Conservation (phyloP, 179 eudicot genomes). For the Nepenthes alata region DNA sequence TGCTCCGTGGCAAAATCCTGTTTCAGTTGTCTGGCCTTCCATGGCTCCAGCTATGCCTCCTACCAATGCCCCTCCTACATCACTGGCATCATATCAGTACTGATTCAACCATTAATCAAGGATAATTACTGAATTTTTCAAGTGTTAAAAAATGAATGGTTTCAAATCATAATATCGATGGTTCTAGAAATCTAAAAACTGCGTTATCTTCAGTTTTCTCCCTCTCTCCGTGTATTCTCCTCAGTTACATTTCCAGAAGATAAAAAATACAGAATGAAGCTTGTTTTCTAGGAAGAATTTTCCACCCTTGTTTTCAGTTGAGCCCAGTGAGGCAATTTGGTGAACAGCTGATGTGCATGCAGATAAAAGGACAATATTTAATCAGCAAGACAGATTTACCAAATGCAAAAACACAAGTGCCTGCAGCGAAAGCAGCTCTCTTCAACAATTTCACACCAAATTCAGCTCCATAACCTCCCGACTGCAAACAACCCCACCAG, state of each 20-base stretch:
- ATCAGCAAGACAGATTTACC: conserved; percentile 22
- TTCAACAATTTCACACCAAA: conserved; percentile 18
- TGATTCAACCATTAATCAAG: not conserved
- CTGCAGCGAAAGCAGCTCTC: conserved; percentile 20
- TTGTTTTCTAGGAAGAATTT: not conserved
- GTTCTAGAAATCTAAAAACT: too few relatives aligned
- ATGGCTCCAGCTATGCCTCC: conserved; percentile 73
- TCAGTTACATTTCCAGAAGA: not conserved
- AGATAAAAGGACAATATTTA: not conserved
- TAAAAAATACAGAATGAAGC: not conserved
- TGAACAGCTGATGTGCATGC: conserved; percentile 3
- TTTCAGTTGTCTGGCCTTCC: conserved; percentile 87
- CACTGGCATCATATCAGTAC: not conserved
- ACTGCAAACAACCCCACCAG: conserved; percentile 14
- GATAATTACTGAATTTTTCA: not conserved
- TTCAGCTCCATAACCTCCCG: conserved; percentile 16
- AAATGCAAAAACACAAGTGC: conserved; percentile 37
- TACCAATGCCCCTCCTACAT: conserved; percentile 60
- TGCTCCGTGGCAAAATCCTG: conserved; percentile 68
- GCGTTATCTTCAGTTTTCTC: too few relatives aligned
- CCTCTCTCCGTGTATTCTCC: too few relatives aligned
- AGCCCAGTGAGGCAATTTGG: not conserved
- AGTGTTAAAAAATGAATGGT: not conserved
- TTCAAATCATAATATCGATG: not conserved
- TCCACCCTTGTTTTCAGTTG: not conserved